Percentiles rank a stretch among this genome's conserved stretches.
Conservation (phyloP, 768 basidiomycete genomes). For the Rossbeevera mucosa region DNA sequence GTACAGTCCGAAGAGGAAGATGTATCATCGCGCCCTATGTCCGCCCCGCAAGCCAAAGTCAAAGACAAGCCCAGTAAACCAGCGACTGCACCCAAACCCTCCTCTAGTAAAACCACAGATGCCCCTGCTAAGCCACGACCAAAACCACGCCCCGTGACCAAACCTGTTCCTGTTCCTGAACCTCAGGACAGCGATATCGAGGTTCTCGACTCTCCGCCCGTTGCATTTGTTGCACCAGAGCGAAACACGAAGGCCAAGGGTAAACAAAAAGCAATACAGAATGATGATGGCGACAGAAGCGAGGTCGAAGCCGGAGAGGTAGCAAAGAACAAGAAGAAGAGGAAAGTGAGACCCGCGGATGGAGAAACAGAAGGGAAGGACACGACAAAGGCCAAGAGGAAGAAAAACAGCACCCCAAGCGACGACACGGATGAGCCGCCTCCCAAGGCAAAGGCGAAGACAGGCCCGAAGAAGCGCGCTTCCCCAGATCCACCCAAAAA, state of each 20-base stretch:
- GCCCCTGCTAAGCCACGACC: constrained; percentile 21
- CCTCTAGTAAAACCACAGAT: constrained; percentile 15
- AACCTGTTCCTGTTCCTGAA: constrained; percentile 13
- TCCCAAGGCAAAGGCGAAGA: constrained; percentile 16
- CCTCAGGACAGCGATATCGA: constrained; percentile 32
- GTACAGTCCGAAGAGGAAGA: constrained; percentile 18
- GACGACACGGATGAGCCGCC: constrained; percentile 14
- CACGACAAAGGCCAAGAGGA: constrained; percentile 26
- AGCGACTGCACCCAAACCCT: constrained; percentile 14
- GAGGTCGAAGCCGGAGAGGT: constrained; percentile 21
- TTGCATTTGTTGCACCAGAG: constrained; percentile 16
- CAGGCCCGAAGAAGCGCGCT: constrained; percentile 16
- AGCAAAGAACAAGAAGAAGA: constrained; percentile 27
- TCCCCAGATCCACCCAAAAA: constrained; percentile 21
- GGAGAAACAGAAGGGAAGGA: constrained; percentile 24
- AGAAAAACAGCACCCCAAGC: constrained; percentile 21
- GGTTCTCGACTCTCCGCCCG: constrained; percentile 16
- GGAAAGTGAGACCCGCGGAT: constrained; percentile 16
- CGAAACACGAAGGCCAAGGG: constrained; percentile 31
- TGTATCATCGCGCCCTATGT: constrained; percentile 14
- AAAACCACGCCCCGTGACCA: constrained; percentile 19
- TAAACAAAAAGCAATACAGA: constrained; percentile 36
- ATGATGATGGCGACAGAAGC: constrained; percentile 12
- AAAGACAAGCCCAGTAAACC: constrained; percentile 17
- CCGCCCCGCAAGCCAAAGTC: constrained; percentile 5